These are phyloP conservation scores for Papilionanthe hybrid DNA, from an alignment of 116 monocot species.

Conservation along the genomic window DNA sequence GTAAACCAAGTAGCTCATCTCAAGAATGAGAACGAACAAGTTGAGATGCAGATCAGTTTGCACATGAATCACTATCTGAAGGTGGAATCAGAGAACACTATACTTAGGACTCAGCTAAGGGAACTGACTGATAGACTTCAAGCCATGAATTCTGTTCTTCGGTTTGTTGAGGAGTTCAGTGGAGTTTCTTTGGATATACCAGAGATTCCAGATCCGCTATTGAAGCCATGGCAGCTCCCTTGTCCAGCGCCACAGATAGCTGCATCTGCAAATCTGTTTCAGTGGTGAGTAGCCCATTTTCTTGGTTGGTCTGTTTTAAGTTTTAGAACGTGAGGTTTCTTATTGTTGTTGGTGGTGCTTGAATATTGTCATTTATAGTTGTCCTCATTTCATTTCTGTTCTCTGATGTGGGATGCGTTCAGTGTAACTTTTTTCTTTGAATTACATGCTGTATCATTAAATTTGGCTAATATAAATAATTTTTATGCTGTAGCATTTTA, in stretches of 20 bases:
- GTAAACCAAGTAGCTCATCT: constrained; percentile 28
- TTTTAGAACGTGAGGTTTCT: too few species aligned
- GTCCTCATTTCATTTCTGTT: background rate
- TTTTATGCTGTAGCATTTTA: too few species aligned
- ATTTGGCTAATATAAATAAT: too few species aligned
- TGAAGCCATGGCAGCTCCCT: constrained; percentile 55
- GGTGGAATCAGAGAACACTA: constrained; percentile 24
- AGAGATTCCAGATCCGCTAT: constrained; percentile 50
- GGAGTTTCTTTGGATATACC: constrained; percentile 56
- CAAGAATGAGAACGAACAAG: constrained; percentile 26
- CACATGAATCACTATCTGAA: constrained; percentile 17
- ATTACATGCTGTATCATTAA: too few species aligned
- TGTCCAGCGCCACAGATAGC: constrained; percentile 27
- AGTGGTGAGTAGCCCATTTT: background rate
- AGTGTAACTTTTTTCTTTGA: background rate
- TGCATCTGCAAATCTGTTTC: constrained; percentile 23
- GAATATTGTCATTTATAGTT: background rate
- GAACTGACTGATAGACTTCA: constrained; percentile 49
- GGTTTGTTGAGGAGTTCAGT: constrained; percentile 39
- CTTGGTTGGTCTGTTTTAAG: background rate
- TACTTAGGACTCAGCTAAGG: constrained; percentile 31
- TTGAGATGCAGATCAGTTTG: constrained; percentile 23
- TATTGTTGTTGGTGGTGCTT: too few species aligned
- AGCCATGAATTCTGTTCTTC: constrained; percentile 33
- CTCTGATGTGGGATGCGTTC: background rate